Evolutionary conservation across 768 basidiomycete species (phyloP).

Genomic region (Trametes meyenii): DNA sequence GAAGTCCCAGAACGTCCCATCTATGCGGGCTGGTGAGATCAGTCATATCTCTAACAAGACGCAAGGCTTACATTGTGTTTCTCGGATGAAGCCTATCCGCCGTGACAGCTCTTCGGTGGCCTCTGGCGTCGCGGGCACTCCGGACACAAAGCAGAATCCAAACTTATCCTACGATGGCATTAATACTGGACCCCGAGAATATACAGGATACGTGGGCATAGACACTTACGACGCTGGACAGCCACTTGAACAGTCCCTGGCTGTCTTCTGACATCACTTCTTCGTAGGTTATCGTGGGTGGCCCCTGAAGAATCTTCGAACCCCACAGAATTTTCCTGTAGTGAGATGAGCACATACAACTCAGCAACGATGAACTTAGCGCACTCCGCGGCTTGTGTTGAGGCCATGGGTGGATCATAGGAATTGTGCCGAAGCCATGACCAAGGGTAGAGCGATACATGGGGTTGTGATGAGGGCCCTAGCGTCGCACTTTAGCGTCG

Average conservation of each 20-base stretch:
- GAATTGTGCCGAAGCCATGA: slow-evolving; percentile 77
- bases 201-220: neutral
- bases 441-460: slow-evolving; percentile 88
- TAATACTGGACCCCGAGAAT: neutral
- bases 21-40: slow-evolving; percentile 40
- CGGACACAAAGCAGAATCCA: slow-evolving; percentile 87
- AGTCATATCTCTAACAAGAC: neutral
- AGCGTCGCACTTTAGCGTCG: neutral
- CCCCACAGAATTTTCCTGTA: slow-evolving; percentile 80
- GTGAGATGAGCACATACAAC: neutral
- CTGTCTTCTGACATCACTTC: slow-evolving; percentile 72
- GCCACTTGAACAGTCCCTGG: slow-evolving; percentile 75
- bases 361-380: slow-evolving; percentile 24
- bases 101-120: slow-evolving; percentile 79
- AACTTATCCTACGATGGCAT: slow-evolving; percentile 64
- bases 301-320: slow-evolving; percentile 68
- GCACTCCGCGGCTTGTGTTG: slow-evolving; percentile 44
- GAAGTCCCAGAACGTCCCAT: slow-evolving; percentile 97
- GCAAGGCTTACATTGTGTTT: slow-evolving; percentile 70
- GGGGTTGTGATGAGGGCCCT: slow-evolving; percentile 64
- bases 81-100: slow-evolving; percentile 85
- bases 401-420: slow-evolving; percentile 69
- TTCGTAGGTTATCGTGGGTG: slow-evolving; percentile 73
- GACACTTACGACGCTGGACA: slow-evolving; percentile 71
- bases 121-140: slow-evolving; percentile 78